phyloP scores from a whole-genome alignment of 495 filamentous ascomycete genomes.

The Neurospora cerealis region DNA sequence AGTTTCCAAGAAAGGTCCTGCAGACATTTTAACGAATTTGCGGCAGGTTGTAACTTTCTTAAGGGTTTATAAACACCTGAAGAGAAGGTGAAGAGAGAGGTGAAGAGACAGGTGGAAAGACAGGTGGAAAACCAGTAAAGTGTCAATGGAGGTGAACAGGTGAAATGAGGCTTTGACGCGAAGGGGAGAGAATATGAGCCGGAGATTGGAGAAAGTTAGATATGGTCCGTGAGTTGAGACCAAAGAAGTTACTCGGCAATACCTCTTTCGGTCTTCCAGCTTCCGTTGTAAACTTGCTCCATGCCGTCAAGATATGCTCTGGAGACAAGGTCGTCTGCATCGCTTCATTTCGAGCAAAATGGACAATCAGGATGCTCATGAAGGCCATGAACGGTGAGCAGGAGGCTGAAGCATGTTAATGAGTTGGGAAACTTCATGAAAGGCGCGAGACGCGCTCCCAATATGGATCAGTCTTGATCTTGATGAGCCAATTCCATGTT shows the following conservation, averaged over 20 bases:
- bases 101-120: too few species aligned
- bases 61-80: too few species aligned
- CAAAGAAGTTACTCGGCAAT: background rate
- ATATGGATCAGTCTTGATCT: background rate
- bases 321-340: background rate
- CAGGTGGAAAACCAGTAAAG: too few species aligned
- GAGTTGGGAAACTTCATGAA: background rate
- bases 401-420: background rate
- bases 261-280: background rate
- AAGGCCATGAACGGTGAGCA: too few species aligned
- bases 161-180: too few species aligned
- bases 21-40: too few species aligned
- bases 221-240: background rate
- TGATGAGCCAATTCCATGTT: background rate
- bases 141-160: too few species aligned
- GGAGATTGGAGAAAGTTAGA: too few species aligned
- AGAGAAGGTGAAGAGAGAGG: too few species aligned
- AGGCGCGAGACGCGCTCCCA: background rate
- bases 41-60: too few species aligned
- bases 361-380: background rate
- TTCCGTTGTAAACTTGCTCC: background rate
- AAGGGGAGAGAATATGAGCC: too few species aligned
- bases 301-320: background rate
- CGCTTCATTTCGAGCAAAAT: background rate
- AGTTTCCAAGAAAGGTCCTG: too few species aligned